Percentiles rank a stretch among this genome's conserved stretches.
phyloP scores from a whole-genome alignment of 2,329 filamentous ascomycete species.

The Pestalotiopsis sp. region DNA sequence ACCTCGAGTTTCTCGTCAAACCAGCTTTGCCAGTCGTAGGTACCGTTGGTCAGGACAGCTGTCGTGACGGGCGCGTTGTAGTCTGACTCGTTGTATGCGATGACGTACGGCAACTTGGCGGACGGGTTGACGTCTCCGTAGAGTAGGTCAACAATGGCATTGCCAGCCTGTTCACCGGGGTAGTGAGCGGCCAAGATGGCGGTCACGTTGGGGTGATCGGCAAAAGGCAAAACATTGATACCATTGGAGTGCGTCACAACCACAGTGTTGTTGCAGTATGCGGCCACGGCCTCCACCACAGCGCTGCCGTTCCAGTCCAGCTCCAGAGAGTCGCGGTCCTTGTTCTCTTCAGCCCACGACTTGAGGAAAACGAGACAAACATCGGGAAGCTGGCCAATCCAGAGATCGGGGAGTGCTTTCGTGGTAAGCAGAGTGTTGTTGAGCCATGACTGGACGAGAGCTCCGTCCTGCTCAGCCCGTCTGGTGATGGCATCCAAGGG shows the following conservation, averaged over 20 bases:
- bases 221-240: conserved; percentile 55
- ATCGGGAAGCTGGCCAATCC: conserved; percentile 56
- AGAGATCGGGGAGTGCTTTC: conserved; percentile 46
- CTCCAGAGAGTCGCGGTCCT: conserved; percentile 55
- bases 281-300: conserved; percentile 52
- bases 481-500: conserved; percentile 58
- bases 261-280: conserved; percentile 52
- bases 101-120: conserved; percentile 69
- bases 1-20: conserved; percentile 70
- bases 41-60: conserved; percentile 37
- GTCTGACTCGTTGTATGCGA: conserved; percentile 58
- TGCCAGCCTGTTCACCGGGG: conserved; percentile 65
- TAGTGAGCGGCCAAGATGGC: conserved; percentile 65
- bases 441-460: conserved; percentile 45
- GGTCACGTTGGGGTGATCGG: conserved; percentile 62
- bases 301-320: conserved; percentile 67
- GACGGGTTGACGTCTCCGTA: conserved; percentile 64
- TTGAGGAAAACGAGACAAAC: conserved; percentile 69
- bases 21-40: conserved; percentile 44
- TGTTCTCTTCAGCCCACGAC: conserved; percentile 68
- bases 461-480: conserved; percentile 44
- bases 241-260: conserved; percentile 66
- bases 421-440: conserved; percentile 45
- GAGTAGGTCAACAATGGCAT: conserved; percentile 62
- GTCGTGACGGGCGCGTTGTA: conserved; percentile 45